Evolutionary conservation across 2,329 filamentous ascomycete species (phyloP).

Genomic region (Trichoderma koningiopsis): DNA sequence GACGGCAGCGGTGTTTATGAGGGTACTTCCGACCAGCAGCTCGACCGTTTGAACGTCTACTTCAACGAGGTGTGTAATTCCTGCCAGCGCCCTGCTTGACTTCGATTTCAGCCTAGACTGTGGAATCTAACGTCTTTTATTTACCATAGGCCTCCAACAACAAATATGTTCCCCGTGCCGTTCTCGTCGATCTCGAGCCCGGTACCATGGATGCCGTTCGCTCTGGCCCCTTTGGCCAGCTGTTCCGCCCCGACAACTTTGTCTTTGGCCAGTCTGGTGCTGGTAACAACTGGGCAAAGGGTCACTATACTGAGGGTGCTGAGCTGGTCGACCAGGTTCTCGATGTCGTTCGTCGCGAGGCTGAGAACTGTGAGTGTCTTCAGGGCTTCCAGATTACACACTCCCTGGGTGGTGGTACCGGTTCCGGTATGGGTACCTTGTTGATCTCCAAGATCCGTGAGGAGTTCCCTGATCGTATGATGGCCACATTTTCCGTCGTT

Average conservation of each 20-base stretch:
- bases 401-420: constrained; percentile 98
- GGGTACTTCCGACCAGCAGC: constrained; percentile 95
- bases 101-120: background rate
- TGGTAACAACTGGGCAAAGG: constrained; percentile 99
- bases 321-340: constrained; percentile 97
- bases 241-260: constrained; percentile 99
- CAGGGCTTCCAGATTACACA: constrained; percentile 99
- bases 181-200: constrained; percentile 98
- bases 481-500: constrained; percentile 98
- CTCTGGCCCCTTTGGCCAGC: constrained; percentile 94
- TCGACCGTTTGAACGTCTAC: constrained; percentile 99
- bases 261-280: constrained; percentile 99
- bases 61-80: constrained; percentile 69
- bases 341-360: constrained; percentile 96
- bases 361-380: constrained; percentile 97
- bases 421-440: constrained; percentile 99
- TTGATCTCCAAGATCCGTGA: constrained; percentile 99
- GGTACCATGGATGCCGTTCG: constrained; percentile 99
- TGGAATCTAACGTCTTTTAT: background rate
- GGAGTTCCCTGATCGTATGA: constrained; percentile 99
- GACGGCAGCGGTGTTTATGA: constrained; percentile 98
- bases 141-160: constrained; percentile 79
- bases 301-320: constrained; percentile 98
- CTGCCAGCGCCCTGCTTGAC: background rate
- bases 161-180: constrained; percentile 98